Evolutionary conservation across 2,329 filamentous ascomycete genomes (phyloP), one percentile per base, ranked within the genome.

Genomic region (Penicillium sp.): DNA sequence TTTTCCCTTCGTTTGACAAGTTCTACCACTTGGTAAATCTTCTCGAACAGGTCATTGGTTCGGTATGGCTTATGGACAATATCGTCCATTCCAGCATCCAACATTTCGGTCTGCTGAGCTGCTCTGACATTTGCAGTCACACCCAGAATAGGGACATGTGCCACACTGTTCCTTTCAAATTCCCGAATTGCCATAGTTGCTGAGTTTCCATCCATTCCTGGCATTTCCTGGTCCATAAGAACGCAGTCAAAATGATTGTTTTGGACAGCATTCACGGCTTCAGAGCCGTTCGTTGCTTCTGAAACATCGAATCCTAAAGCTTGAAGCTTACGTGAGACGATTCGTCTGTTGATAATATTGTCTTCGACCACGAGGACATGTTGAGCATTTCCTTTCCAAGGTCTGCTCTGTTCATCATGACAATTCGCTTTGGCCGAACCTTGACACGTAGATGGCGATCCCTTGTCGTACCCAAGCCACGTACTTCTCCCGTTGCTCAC

Each of bases 151-250:
- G 69, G 68, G 9, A 70, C 55, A 55, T 67, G 64, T 4, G 48
- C 30, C 2, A 50, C 46, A 18, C 83, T 83, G 47, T 82, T 76
- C 44, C 72, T 74, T 66, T 92, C 87, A 16, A 89, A 75, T 53
- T 86, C 80, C 16, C 89, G 80, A 47, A 92, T 90, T 53, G 76
- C 81, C 38, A 80, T 78, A 11, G 88, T 85, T 56, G 88, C 90
- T 2, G 86, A 87, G 69, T 89, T 82, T 31, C 89, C 89, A 62
- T 92, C 87, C 88, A 91, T 91, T 39, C 90, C 80, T 1, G 88
- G 88, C 88, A 92, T 92, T 63, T 91, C 88, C 43, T 90, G 77
- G 64, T 92, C 89, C 88, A 92, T 90, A 5, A 92, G 70, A 11
- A 92, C 85, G 41, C 90, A 78, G 8, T 83, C 83, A 22, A 89